Evolutionary conservation across 139 green algal species (phyloP), one percentile per base, ranked within the genome.

Genomic region (Diplosphaera chodatii): DNA sequence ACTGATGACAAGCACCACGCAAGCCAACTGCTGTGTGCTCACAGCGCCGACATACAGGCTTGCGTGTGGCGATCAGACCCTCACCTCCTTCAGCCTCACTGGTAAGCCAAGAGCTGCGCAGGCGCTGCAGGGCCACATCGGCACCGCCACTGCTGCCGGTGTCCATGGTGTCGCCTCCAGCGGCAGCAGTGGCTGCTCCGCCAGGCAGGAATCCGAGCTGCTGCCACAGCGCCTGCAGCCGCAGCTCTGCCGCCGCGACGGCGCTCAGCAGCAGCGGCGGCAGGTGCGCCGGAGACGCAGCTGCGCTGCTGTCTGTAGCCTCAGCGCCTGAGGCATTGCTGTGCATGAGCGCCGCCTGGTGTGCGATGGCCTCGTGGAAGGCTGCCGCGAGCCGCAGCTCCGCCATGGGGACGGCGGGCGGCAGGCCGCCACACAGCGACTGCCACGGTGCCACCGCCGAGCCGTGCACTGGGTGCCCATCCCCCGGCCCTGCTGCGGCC

Each of bases 321-420:
- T n/a, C n/a, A n/a, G n/a, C n/a, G n/a, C n/a, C n/a, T n/a, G n/a
- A n/a, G n/a, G n/a, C 37, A 48, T 48, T 48, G 37, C 37, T 48
- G 37, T 48, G 6, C 37, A 48, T 48, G 8, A 48, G 8, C 37
- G 8, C 37, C 6, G 8, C 37, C 37, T 48, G 37, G 37, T 79
- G 55, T 37, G 74, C 22, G 29, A 27, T 16, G 29, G 6, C 28
- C 1, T 80, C 71, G 28, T 83, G 72, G 25, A 79, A 85, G 1
- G 67, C 66, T 6, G 80, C 40, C 2, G 73, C 80, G 32, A 89
- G 68, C 55, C 70, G 63, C 55, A 92, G 69, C 40, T 81, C 83
- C 34, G 67, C 72, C 34, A 89, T 75, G 37, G 74, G 63, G 21
- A 80, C 62, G 18, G 82, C 41, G 22, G 71, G 70, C 6, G 68